phyloP scores from a whole-genome alignment of 805 yeast genomes.

The Debaryomyces castellii region DNA sequence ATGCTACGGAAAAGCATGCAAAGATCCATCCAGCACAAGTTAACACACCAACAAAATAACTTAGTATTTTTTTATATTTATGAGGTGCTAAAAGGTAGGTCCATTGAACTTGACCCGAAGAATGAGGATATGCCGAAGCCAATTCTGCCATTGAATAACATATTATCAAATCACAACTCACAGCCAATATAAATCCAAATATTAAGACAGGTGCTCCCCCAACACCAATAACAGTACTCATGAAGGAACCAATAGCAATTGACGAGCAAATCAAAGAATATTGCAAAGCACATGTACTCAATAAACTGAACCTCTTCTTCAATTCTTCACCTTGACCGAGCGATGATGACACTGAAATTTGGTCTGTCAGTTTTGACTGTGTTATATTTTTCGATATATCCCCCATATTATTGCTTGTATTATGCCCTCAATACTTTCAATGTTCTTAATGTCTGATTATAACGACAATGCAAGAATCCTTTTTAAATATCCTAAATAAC shows the following conservation, averaged over 20 bases:
- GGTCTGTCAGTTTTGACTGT: background rate
- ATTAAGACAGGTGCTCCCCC: slow-evolving; percentile 22
- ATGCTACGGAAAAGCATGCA: slow-evolving; percentile 18
- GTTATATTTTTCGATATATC: background rate
- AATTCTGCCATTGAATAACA: slow-evolving; percentile 25
- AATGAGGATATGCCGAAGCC: slow-evolving; percentile 31
- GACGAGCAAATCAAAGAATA: slow-evolving; percentile 19
- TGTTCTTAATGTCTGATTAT: too few species aligned
- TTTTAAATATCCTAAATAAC: too few species aligned
- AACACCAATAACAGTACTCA: slow-evolving; percentile 19
- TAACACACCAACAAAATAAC: slow-evolving; percentile 28
- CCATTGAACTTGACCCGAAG: slow-evolving; percentile 36
- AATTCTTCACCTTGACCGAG: background rate
- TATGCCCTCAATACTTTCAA: too few species aligned
- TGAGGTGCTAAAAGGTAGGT: slow-evolving; percentile 27
- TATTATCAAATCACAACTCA: slow-evolving; percentile 14
- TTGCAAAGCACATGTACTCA: slow-evolving; percentile 16
- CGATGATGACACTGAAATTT: background rate
- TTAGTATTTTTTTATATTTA: slow-evolving; percentile 18
- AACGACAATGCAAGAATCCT: too few species aligned
- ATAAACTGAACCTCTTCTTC: slow-evolving; percentile 14
- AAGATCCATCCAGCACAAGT: slow-evolving; percentile 26
- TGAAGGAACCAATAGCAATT: slow-evolving; percentile 20
- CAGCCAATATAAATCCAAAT: slow-evolving; percentile 19
- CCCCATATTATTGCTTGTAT: too few species aligned